Conservation (phyloP, 139 green algal genomes). For the Chlamydomonas applanata region DNA sequence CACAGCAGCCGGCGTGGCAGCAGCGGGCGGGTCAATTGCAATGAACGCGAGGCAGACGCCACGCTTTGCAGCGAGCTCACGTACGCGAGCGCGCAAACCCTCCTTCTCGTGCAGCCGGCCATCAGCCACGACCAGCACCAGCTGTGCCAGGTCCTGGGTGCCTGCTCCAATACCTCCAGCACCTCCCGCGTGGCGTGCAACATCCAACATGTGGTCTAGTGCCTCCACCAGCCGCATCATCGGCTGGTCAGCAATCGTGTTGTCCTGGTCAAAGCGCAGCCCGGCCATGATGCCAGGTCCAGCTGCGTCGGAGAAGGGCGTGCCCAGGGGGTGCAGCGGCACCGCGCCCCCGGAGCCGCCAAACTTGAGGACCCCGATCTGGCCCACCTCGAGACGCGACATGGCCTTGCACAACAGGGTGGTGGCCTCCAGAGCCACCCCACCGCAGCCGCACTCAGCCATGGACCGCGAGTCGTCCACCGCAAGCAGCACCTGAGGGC, state of each 20-base stretch:
- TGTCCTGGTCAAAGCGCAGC: slow-evolving; percentile 86
- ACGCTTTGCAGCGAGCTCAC: slow-evolving; percentile 47
- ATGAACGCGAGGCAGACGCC: slow-evolving; percentile 93
- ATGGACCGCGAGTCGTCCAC: slow-evolving; percentile 81
- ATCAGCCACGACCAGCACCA: slow-evolving; percentile 70
- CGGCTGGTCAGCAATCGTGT: slow-evolving; percentile 91
- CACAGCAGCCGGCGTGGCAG: slow-evolving; percentile 13
- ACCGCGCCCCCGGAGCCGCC: slow-evolving; percentile 71
- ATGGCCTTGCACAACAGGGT: slow-evolving; percentile 84
- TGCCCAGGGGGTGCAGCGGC: slow-evolving; percentile 80
- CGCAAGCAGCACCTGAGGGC: slow-evolving; percentile 73
- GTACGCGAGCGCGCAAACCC: slow-evolving; percentile 64
- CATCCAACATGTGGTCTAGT: slow-evolving; percentile 72
- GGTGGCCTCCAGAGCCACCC: slow-evolving; percentile 90
- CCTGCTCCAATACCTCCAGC: slow-evolving; percentile 35
- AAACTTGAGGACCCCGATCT: slow-evolving; percentile 88
- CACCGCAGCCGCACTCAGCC: slow-evolving; percentile 82
- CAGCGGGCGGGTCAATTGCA: slow-evolving; percentile 58
- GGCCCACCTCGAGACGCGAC: slow-evolving; percentile 46
- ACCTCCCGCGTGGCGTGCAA: slow-evolving; percentile 48
- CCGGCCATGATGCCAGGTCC: slow-evolving; percentile 70
- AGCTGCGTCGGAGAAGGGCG: slow-evolving; percentile 82
- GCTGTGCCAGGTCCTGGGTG: slow-evolving; percentile 10
- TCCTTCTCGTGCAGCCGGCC: slow-evolving; percentile 97
- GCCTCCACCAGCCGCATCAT: slow-evolving; percentile 82